Evolutionary conservation across 2,329 filamentous ascomycete species (phyloP).

Genomic region (Fusarium nodosum): DNA sequence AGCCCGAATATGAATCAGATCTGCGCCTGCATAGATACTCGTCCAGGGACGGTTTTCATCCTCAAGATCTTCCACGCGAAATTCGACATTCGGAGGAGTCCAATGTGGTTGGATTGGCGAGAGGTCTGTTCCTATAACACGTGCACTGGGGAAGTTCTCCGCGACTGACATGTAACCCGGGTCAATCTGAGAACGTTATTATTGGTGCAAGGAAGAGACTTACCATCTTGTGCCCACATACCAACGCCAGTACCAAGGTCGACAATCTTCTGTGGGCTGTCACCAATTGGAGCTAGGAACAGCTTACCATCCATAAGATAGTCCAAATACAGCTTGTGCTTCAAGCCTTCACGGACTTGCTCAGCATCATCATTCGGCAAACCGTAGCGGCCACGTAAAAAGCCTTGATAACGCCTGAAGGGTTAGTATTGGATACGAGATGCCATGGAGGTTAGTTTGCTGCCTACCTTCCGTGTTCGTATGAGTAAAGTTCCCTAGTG

Average conservation of each 20-base stretch:
- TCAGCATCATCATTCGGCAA: conserved; percentile 68
- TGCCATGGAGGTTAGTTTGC: background rate
- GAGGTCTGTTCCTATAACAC: conserved; percentile 61
- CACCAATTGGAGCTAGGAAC: conserved; percentile 60
- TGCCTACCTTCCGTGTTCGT: conserved; percentile 56
- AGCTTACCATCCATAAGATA: conserved; percentile 61
- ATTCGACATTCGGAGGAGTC: conserved; percentile 70
- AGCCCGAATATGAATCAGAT: conserved; percentile 68
- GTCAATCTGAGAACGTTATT: conserved; percentile 11
- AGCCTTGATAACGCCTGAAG: conserved; percentile 63
- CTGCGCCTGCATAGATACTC: conserved; percentile 57
- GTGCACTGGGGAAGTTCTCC: conserved; percentile 60
- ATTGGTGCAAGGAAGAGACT: conserved; percentile 29
- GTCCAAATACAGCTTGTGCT: conserved; percentile 63
- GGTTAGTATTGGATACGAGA: conserved; percentile 18
- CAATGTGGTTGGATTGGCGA: conserved; percentile 60
- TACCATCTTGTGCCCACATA: conserved; percentile 69
- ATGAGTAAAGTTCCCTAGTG: conserved; percentile 53
- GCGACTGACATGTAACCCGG: conserved; percentile 55
- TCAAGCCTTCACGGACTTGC: conserved; percentile 62
- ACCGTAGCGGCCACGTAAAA: conserved; percentile 62
- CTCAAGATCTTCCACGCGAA: conserved; percentile 58
- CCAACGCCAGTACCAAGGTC: conserved; percentile 66
- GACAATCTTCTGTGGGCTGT: conserved; percentile 63
- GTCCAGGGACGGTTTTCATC: conserved; percentile 55